Evolutionary conservation across 1,284 basidiomycete genomes (phyloP), one percentile per base, ranked within the genome.

Genomic region (Cystobasidiaceae sp.): DNA sequence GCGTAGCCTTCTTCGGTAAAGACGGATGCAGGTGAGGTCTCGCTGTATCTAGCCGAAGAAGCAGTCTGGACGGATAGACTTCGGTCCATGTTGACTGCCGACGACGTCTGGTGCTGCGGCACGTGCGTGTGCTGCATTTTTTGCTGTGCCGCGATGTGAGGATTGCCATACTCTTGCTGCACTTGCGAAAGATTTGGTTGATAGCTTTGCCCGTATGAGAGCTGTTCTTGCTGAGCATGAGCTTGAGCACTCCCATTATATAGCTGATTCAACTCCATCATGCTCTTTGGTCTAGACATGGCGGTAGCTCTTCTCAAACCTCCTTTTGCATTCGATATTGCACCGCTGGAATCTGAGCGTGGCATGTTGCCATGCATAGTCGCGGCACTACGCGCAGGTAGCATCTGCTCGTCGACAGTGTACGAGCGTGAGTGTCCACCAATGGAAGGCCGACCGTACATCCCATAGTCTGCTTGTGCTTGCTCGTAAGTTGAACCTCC

Each of bases 201-300:
- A n/a, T n/a, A n/a, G n/a, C n/a, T n/a, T n/a, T n/a, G n/a, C n/a
- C n/a, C n/a, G n/a, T n/a, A n/a, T n/a, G n/a, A n/a, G n/a, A n/a
- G n/a, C n/a, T n/a, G n/a, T n/a, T n/a, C n/a, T n/a, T n/a, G n/a
- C n/a, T n/a, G n/a, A n/a, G n/a, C 28, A 44, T 46, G 34, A 5
- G 43, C n/a, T 6, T 46, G 41, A 11, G 44, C 55, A 1, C 55
- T 41, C 4, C 34, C 15, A 45, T 28, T 46, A 27, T 56, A 57
- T 7, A 65, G 54, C 51, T 64, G 61, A 43, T 37, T 43, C n/a
- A 64, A 33, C 25, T 64, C 61, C 61, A 64, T 64, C 61, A 64
- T 64, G 30, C 61, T 64, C 51, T 56, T 64, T 17, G 61, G 61
- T 32, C 61, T 30, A 3, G 60, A 62, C 60, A 62, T 62, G 21